Conservation (phyloP, 2,329 filamentous ascomycete species). For the Elsinoe necatrix region DNA sequence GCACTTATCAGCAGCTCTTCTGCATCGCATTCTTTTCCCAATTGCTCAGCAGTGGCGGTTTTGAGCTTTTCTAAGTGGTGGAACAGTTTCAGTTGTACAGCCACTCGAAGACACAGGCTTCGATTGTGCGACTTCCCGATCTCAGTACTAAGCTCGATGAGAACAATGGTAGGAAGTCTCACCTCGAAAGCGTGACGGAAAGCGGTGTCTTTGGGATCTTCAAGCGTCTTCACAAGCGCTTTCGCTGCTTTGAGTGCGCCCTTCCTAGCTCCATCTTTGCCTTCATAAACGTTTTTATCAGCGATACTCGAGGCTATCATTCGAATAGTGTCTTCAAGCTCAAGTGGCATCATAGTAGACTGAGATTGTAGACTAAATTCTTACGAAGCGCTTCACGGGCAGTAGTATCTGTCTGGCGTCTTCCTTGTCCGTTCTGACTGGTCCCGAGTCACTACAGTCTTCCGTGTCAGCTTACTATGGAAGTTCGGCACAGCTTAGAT, state of each 20-base stretch:
- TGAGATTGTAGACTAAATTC: too few species aligned
- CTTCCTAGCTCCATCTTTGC: neutral
- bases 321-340: neutral
- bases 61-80: neutral
- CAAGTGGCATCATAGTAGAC: too few species aligned
- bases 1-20: neutral
- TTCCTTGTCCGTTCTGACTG: too few species aligned
- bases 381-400: too few species aligned
- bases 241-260: neutral
- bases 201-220: neutral
- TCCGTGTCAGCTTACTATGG: too few species aligned
- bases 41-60: neutral
- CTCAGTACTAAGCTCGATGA: neutral
- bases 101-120: neutral
- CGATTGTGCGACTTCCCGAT: neutral
- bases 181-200: constrained; percentile 5
- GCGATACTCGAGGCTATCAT: neutral
- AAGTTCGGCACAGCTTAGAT: too few species aligned
- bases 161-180: neutral
- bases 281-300: neutral
- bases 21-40: neutral
- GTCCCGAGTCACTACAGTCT: too few species aligned
- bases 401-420: too few species aligned
- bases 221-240: neutral
- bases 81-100: neutral